These are phyloP conservation scores for Pestalotiopsis sp. DNA, from an alignment of 2,329 filamentous ascomycete species.

Conservation along the genomic window DNA sequence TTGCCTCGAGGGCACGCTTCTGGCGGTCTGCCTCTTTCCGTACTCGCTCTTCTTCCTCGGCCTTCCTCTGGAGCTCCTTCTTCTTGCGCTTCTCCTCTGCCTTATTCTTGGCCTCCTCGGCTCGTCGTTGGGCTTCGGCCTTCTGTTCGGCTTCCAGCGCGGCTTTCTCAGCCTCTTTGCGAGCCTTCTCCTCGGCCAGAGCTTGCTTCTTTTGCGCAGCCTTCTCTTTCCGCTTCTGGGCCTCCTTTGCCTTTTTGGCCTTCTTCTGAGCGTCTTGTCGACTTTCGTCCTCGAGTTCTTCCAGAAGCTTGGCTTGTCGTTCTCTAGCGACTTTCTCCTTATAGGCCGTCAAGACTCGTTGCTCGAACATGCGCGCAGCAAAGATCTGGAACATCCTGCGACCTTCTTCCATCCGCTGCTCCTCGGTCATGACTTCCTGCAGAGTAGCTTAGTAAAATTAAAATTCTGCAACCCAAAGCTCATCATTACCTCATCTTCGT, in stretches of 20 bases:
- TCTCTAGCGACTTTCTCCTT: conserved; percentile 95
- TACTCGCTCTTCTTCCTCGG: conserved; percentile 84
- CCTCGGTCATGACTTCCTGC: conserved; percentile 96
- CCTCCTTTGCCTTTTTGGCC: conserved; percentile 91
- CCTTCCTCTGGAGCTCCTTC: conserved; percentile 86
- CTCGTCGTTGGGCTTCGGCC: conserved; percentile 75
- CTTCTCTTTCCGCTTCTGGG: conserved; percentile 94
- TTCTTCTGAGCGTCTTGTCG: conserved; percentile 77
- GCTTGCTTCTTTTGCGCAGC: conserved; percentile 85
- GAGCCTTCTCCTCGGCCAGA: conserved; percentile 88
- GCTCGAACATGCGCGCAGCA: conserved; percentile 98
- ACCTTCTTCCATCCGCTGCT: conserved; percentile 98
- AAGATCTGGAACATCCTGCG: conserved; percentile 99
- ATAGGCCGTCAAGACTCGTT: conserved; percentile 94
- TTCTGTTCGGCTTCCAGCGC: conserved; percentile 80
- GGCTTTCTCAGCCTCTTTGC: conserved; percentile 84
- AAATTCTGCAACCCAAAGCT: conserved; percentile 18
- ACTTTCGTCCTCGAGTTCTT: conserved; percentile 87
- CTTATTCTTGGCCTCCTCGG: conserved; percentile 79
- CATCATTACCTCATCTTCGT: conserved; percentile 73
- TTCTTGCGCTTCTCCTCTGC: conserved; percentile 91
- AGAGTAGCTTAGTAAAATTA: conserved; percentile 43
- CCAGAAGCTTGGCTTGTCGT: conserved; percentile 85
- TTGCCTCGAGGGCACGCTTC: conserved; percentile 78
- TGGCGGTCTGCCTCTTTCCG: conserved; percentile 85